Evolutionary conservation across 768 basidiomycete genomes (phyloP), one percentile per base, ranked within the genome.

Genomic region (Aureoboletus auriporus): DNA sequence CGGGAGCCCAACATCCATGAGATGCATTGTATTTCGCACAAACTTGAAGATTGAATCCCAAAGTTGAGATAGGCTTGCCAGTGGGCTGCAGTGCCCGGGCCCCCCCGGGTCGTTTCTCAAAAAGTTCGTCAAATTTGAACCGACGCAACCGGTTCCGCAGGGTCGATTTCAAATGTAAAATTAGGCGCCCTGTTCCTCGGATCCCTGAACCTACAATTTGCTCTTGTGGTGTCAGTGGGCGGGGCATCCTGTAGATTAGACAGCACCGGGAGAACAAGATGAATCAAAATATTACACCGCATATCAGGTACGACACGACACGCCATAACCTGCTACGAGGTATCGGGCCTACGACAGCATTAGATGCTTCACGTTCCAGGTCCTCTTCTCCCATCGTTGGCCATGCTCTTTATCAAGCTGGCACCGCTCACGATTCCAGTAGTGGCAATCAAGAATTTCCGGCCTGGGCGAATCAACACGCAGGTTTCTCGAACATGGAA

Each of bases 381-480:
- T 42, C 51, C 63, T 40, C 52, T 52, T 44, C 46, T 57, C 46
- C 68, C 69, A 29, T 65, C 58, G 36, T 75, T 81, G 47, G 79
- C 77, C 51, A 89, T 77, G 55, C 84, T 76, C 61, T 87, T 84
- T 44, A 89, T 72, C 50, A 90, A 72, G 63, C 77, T 82, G 40
- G 73, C 71, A 47, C 94, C 94, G 59, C 78, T 95, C 52, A 95
- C 74, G 28, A 96, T 92, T 12, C 90, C 86, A 23, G 94, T 96
- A 4, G 94, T 95, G 17, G 89, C 90, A 48, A 98, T 84, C 59
- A 97, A 68, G 66, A 93, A 92, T 54, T 79, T 83, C 39, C 94
- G 83, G 23, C 92, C 92, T 94, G 64, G 46, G 33, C 23, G 53
- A 43, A 43, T 60, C 30, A 64, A 46, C 57, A 28, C 14, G 40